Evolutionary conservation across 805 yeast species (phyloP), one percentile per base, ranked within the genome.

Genomic region (Hemisphaericaspora nanyangensis): DNA sequence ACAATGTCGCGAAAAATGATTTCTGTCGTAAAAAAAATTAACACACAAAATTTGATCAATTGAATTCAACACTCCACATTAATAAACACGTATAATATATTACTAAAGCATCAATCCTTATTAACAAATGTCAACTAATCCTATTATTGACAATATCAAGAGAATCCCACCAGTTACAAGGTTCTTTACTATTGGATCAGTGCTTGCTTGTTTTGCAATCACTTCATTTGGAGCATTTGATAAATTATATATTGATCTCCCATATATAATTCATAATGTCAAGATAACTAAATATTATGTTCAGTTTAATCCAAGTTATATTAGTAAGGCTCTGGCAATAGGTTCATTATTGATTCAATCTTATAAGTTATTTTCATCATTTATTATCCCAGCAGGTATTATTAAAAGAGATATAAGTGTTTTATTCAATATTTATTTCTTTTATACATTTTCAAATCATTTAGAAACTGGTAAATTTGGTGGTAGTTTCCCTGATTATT

Each of bases 141-240:
- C 46, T 10, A 24, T 43, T 15, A 50, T 51, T 12, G 60, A 57
- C 8, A 47, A 43, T 20, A 54, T 60, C 26, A 45, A 47, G 34
- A 43, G 51, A 26, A 76, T 81, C 6, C 86, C 86, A 1, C 82
- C 84, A 3, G 77, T 80, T 18, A 80, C 86, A 3, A 62, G 85
- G 44, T 68, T 73, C 32, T 60, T 80, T 38, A 75, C 79, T 2
- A 60, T 78, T 28, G 52, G 73, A 3, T 61, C 81, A 1, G 61
- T 76, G 17, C 58, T 68, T 10, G 65, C 70, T 37, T 69, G 74
- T 2, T 66, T 77, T 27, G 55, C 55, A 2, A 42, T 47, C 16
- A 49, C 63, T 15, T 31, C 39, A 11, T 24, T 35, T 4, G 20
- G 30, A 29, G 38, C 39, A 1, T 42, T 59, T 24, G 48, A 49